Conservation (phyloP, 805 yeast species). For the Cyberlindnera xylosilytica region DNA sequence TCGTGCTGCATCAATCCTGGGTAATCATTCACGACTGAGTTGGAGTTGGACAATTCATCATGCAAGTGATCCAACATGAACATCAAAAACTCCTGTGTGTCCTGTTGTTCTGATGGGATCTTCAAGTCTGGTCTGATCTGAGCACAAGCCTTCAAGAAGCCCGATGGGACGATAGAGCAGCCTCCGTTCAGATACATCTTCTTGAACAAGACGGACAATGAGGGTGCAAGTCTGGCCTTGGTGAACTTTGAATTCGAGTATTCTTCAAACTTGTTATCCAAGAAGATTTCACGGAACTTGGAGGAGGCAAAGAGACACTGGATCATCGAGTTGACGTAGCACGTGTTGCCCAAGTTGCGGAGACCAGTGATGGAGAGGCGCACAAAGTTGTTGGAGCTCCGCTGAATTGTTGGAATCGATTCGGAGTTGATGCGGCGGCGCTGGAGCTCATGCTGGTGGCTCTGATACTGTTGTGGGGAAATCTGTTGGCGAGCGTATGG, state of each 20-base stretch:
- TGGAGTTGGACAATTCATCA: conserved; percentile 51
- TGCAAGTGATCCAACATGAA: conserved; percentile 66
- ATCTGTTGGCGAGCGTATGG: no score
- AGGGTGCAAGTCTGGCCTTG: conserved; percentile 40
- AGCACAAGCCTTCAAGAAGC: conserved; percentile 52
- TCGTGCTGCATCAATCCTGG: conserved; percentile 37
- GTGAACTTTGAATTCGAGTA: conserved; percentile 35
- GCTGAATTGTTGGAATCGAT: conserved; percentile 36
- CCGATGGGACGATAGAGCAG: conserved; percentile 60
- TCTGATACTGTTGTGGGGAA: background rate
- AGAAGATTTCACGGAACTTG: conserved; percentile 47
- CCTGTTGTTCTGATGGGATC: conserved; percentile 77
- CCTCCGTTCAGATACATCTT: conserved; percentile 60
- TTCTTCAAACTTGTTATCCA: conserved; percentile 40
- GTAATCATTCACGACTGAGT: conserved; percentile 35
- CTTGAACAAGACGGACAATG: conserved; percentile 51
- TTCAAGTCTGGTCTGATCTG: conserved; percentile 59
- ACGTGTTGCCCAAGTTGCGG: conserved; percentile 67
- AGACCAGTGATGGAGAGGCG: conserved; percentile 56
- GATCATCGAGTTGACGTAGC: conserved; percentile 71
- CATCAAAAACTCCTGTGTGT: conserved; percentile 72
- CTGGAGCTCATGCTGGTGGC: conserved; percentile 8
- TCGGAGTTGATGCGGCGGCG: conserved; percentile 17
- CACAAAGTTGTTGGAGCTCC: conserved; percentile 36
- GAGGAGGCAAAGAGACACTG: conserved; percentile 63